Percentiles rank a stretch among this genome's conserved stretches.
These are phyloP conservation scores for Candida sanyiensis DNA, from an alignment of 805 yeast species.

Conservation along the genomic window DNA sequence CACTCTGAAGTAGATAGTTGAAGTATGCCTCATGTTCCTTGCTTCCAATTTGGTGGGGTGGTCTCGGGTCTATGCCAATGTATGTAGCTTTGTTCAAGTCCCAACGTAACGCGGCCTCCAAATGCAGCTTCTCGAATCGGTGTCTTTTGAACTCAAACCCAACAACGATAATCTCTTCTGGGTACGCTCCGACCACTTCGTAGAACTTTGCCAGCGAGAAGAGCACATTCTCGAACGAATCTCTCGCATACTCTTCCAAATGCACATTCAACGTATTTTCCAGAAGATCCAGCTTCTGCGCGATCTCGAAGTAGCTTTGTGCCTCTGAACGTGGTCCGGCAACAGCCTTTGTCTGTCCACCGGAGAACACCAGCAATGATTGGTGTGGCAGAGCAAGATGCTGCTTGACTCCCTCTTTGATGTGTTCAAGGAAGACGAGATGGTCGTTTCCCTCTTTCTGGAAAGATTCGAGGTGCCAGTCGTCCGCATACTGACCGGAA, in stretches of 20 bases:
- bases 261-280: constrained; percentile 25
- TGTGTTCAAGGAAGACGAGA: constrained; percentile 56
- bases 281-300: constrained; percentile 27
- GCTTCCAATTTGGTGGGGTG: constrained; percentile 28
- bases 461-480: constrained; percentile 66
- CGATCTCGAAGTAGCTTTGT: constrained; percentile 46
- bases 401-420: constrained; percentile 37
- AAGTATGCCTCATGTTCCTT: constrained; percentile 35
- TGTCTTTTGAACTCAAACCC: constrained; percentile 71
- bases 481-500: constrained; percentile 41
- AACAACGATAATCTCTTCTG: constrained; percentile 47
- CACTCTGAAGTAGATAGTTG: constrained; percentile 41
- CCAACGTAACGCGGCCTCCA: constrained; percentile 40
- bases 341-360: constrained; percentile 63
- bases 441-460: constrained; percentile 70
- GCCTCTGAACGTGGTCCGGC: constrained; percentile 58
- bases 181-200: constrained; percentile 42
- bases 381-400: constrained; percentile 28
- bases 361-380: constrained; percentile 43
- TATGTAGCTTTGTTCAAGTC: constrained; percentile 37
- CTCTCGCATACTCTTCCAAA: constrained; percentile 70
- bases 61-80: constrained; percentile 53
- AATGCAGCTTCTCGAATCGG: constrained; percentile 53
- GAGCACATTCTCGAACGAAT: constrained; percentile 71
- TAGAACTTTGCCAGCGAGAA: constrained; percentile 52